phyloP scores from a whole-genome alignment of 2,329 filamentous ascomycete genomes.

The Gliomastix tumulicola region DNA sequence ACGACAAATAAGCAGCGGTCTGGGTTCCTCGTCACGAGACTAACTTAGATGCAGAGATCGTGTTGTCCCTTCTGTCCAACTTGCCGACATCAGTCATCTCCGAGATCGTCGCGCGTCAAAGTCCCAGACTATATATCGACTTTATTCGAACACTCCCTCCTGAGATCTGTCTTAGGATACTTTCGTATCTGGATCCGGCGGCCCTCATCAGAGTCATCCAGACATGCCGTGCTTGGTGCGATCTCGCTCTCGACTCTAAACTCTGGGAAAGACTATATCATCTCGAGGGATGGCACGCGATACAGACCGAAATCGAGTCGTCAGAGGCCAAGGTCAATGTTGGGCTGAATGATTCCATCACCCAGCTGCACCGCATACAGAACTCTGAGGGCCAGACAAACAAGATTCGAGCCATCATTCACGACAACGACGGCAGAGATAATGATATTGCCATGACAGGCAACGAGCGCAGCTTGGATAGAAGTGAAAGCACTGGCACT shows the following conservation, averaged over 20 bases:
- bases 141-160: constrained; percentile 79
- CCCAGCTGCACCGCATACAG: constrained; percentile 33
- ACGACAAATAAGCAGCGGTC: no score
- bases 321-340: constrained; percentile 58
- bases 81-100: constrained; percentile 75
- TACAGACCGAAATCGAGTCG: constrained; percentile 55
- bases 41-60: constrained; percentile 54
- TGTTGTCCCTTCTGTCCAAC: constrained; percentile 69
- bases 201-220: constrained; percentile 75
- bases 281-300: constrained; percentile 77
- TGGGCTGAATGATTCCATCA: constrained; percentile 26
- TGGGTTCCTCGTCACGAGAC: constrained; percentile 4
- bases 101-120: constrained; percentile 71
- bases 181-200: constrained; percentile 75
- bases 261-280: constrained; percentile 83
- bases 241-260: constrained; percentile 71
- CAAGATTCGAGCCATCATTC: constrained; percentile 48
- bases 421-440: constrained; percentile 41
- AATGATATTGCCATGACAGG: constrained; percentile 43
- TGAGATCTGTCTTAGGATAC: constrained; percentile 85
- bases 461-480: constrained; percentile 17
- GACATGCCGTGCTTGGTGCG: constrained; percentile 76
- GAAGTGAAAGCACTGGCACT: constrained; percentile 3
- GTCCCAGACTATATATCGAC: constrained; percentile 84
- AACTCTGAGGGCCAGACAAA: constrained; percentile 42